Evolutionary conservation across 192 early-diverging fungal genomes (phyloP).

Genomic region (Linnemannia elongata): DNA sequence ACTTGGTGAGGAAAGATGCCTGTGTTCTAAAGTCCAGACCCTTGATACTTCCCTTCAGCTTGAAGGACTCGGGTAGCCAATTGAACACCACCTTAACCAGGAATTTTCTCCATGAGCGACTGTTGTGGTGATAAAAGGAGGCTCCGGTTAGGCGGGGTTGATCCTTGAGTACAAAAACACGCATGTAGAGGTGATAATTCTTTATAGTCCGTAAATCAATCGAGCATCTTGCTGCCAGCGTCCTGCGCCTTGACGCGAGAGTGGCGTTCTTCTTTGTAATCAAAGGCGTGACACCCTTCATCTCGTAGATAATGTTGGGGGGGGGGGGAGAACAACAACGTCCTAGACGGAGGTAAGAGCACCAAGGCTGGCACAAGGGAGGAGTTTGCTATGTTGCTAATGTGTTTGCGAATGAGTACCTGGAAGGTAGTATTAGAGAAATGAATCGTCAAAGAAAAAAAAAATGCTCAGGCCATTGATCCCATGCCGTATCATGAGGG

Average conservation of each 20-base stretch:
- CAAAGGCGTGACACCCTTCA: not conserved
- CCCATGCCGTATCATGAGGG: no score
- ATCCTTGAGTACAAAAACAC: no score
- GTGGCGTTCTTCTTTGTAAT: not conserved
- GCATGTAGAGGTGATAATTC: not conserved
- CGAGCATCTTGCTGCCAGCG: not conserved
- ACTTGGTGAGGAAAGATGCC: not conserved
- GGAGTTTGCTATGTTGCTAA: not conserved
- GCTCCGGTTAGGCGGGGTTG: no score
- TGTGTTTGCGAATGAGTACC: no score
- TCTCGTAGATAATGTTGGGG: not conserved
- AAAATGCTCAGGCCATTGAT: no score
- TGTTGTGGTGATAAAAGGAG: not conserved
- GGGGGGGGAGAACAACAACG: slow-evolving; percentile 7
- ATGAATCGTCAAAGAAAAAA: no score
- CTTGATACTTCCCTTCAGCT: not conserved
- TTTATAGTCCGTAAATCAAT: not conserved
- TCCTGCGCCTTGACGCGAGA: not conserved
- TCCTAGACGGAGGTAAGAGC: slow-evolving; percentile 2
- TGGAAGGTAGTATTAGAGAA: no score
- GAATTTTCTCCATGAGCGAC: not conserved
- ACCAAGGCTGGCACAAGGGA: slow-evolving; percentile 5
- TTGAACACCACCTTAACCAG: not conserved
- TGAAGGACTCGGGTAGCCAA: not conserved
- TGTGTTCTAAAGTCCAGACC: not conserved